phyloP scores from a whole-genome alignment of 495 filamentous ascomycete species.

The Penicilliopsis zonata region DNA sequence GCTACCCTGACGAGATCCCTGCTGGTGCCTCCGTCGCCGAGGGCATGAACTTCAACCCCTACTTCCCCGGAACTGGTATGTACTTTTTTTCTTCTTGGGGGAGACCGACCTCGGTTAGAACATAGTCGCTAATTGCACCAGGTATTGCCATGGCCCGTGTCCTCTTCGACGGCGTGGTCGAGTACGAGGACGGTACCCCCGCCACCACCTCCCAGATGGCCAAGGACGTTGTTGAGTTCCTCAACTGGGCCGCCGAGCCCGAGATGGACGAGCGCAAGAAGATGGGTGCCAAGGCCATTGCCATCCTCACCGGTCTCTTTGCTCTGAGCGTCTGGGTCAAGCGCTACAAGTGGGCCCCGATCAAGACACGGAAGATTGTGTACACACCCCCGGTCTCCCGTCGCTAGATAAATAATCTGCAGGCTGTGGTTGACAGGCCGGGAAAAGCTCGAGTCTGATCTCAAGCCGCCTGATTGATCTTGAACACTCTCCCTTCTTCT shows the following conservation, averaged over 20 bases:
- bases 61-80: slow-evolving; percentile 91
- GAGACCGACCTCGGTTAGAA: too few species aligned
- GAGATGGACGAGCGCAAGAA: slow-evolving; percentile 99
- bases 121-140: slow-evolving; percentile 14
- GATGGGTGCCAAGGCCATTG: slow-evolving; percentile 94
- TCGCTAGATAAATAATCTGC: slow-evolving; percentile 20
- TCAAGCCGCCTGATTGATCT: too few species aligned
- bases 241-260: slow-evolving; percentile 98
- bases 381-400: slow-evolving; percentile 61
- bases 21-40: slow-evolving; percentile 68
- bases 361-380: slow-evolving; percentile 91
- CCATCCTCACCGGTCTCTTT: slow-evolving; percentile 62
- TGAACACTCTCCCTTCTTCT: too few species aligned
- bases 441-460: too few species aligned
- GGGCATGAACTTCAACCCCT: slow-evolving; percentile 99
- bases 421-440: background rate
- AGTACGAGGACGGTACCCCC: slow-evolving; percentile 95
- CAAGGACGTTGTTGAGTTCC: slow-evolving; percentile 96
- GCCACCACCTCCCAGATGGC: slow-evolving; percentile 98
- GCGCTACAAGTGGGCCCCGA: slow-evolving; percentile 92
- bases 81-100: too few species aligned
- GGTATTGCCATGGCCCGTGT: slow-evolving; percentile 98
- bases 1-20: slow-evolving; percentile 93
- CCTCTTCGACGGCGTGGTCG: slow-evolving; percentile 92
- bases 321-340: slow-evolving; percentile 95